Evolutionary conservation across 1,139 yeast species (phyloP).

Genomic region (Scheffersomyces parashehatae): DNA sequence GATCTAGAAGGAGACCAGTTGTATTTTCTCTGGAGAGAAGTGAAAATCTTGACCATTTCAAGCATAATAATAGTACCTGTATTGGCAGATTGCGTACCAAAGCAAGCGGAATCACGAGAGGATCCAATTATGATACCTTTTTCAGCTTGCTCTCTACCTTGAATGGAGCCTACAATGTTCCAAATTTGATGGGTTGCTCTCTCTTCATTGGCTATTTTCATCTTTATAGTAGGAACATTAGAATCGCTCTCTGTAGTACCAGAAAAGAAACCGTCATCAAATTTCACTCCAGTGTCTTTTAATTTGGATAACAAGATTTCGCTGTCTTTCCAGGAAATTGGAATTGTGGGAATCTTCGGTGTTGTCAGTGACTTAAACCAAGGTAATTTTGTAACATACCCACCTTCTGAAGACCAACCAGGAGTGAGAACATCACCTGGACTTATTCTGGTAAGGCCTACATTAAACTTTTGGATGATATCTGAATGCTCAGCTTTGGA

Average conservation of each 20-base stretch:
- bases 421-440: conserved; percentile 84
- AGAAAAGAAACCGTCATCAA: conserved; percentile 29
- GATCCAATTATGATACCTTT: conserved; percentile 82
- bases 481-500: conserved; percentile 44
- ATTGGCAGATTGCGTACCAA: conserved; percentile 71
- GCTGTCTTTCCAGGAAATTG: conserved; percentile 76
- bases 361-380: conserved; percentile 54
- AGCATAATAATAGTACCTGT: conserved; percentile 77
- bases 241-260: conserved; percentile 20
- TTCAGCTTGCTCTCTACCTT: conserved; percentile 78
- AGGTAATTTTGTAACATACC: conserved; percentile 34
- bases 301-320: conserved; percentile 47
- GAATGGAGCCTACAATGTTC: conserved; percentile 77
- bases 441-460: conserved; percentile 62
- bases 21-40: conserved; percentile 61
- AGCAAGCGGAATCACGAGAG: conserved; percentile 74
- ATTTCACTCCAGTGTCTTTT: conserved; percentile 46
- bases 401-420: conserved; percentile 65
- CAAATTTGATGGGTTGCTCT: conserved; percentile 69
- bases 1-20: conserved; percentile 87
- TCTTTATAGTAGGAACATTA: conserved; percentile 25
- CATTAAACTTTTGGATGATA: conserved; percentile 62
- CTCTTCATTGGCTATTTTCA: conserved; percentile 46
- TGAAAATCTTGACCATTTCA: conserved; percentile 70
- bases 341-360: conserved; percentile 74